Percentiles rank a stretch among this genome's conserved stretches.
Conservation (phyloP, 371 early-diverging fungal genomes). For the Mucor sp. region DNA sequence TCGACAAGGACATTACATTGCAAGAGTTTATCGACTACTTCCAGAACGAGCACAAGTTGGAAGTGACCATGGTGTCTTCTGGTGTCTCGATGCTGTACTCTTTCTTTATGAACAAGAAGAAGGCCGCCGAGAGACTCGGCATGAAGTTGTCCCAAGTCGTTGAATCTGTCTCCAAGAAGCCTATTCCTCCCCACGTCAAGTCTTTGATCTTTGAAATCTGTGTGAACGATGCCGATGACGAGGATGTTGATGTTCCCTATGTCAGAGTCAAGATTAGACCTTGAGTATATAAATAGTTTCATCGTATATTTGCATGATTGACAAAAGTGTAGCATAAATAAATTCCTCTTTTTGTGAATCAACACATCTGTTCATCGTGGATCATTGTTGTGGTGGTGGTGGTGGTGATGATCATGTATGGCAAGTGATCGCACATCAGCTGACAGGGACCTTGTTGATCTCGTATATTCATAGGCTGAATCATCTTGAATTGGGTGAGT, state of each 20-base stretch:
- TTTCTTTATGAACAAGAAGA: conserved; percentile 87
- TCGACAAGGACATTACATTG: conserved; percentile 86
- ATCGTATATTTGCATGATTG: neutral
- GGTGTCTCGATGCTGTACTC: conserved; percentile 95
- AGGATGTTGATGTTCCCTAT: conserved; percentile 82
- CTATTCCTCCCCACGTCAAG: conserved; percentile 83
- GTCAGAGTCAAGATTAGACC: conserved; percentile 46
- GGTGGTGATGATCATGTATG: too few relatives aligned
- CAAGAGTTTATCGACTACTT: conserved; percentile 90
- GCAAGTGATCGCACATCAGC: too few relatives aligned
- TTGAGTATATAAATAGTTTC: conserved; percentile 10
- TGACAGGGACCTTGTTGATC: too few relatives aligned
- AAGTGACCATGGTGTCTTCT: conserved; percentile 94
- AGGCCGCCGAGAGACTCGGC: conserved; percentile 76
- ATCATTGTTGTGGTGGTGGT: too few relatives aligned
- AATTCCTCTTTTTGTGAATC: too few relatives aligned
- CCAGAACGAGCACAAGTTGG: conserved; percentile 80
- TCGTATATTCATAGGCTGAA: too few relatives aligned
- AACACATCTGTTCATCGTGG: too few relatives aligned
- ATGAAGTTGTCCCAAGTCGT: conserved; percentile 81
- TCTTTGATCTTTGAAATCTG: conserved; percentile 86
- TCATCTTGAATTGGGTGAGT: too few relatives aligned
- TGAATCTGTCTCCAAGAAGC: conserved; percentile 86
- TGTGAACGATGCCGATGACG: conserved; percentile 86
- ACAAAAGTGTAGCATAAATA: neutral